phyloP scores from a whole-genome alignment of 805 yeast genomes.

The Yamadazyma sp. region DNA sequence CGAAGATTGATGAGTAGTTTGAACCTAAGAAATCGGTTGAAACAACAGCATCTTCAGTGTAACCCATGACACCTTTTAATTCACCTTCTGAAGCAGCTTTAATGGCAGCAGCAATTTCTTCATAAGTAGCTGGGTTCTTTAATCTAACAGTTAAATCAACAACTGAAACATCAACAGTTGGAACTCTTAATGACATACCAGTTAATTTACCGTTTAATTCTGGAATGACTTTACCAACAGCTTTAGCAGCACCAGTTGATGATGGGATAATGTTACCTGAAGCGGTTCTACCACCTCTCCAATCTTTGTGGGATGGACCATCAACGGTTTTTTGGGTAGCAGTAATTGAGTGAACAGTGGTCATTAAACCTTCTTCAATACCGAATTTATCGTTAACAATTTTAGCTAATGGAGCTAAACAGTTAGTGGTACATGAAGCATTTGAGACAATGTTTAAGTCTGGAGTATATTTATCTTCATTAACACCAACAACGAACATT shows the following conservation, averaged over 20 bases:
- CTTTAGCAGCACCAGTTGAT: slow-evolving; percentile 38
- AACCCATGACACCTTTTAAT: slow-evolving; percentile 33
- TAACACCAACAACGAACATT: slow-evolving; percentile 35
- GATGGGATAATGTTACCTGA: slow-evolving; percentile 35
- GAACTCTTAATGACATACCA: slow-evolving; percentile 36
- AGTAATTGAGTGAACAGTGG: slow-evolving; percentile 36
- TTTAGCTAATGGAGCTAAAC: slow-evolving; percentile 38
- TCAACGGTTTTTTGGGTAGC: slow-evolving; percentile 37
- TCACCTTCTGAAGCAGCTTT: slow-evolving; percentile 31
- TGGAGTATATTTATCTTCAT: slow-evolving; percentile 30
- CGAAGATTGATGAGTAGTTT: slow-evolving; percentile 28
- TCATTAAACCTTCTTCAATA: slow-evolving; percentile 35
- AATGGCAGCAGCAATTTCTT: slow-evolving; percentile 29
- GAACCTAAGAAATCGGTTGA: slow-evolving; percentile 32
- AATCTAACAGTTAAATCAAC: slow-evolving; percentile 35
- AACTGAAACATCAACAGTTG: slow-evolving; percentile 34
- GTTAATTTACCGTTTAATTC: slow-evolving; percentile 36
- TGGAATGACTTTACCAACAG: slow-evolving; percentile 36
- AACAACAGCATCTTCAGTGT: slow-evolving; percentile 35
- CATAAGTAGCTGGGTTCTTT: slow-evolving; percentile 29
- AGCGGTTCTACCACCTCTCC: slow-evolving; percentile 40
- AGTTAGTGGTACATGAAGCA: slow-evolving; percentile 37
- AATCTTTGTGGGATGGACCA: slow-evolving; percentile 38
- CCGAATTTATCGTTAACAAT: slow-evolving; percentile 34
- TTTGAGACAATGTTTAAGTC: slow-evolving; percentile 31